phyloP scores from a whole-genome alignment of 768 basidiomycete species.

The Lenzites betulinus region DNA sequence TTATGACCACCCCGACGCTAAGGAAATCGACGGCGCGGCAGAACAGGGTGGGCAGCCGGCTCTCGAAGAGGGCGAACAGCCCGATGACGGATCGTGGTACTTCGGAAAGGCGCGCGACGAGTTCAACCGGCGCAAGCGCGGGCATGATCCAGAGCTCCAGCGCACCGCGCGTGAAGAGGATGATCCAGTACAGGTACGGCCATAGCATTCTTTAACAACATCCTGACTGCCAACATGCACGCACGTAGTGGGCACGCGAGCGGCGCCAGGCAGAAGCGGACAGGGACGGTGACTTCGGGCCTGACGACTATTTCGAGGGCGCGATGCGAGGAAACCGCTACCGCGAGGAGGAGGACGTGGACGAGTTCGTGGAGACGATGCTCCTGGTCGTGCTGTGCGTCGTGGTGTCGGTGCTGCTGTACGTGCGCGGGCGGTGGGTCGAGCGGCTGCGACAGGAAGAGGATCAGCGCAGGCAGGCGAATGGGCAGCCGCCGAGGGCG shows the following conservation, averaged over 20 bases:
- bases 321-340: constrained; percentile 54
- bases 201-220: constrained; percentile 4
- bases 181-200: constrained; percentile 65
- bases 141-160: constrained; percentile 34
- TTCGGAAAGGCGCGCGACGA: constrained; percentile 82
- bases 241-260: constrained; percentile 72
- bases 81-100: constrained; percentile 60
- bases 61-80: constrained; percentile 28
- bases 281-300: constrained; percentile 71
- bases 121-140: constrained; percentile 57
- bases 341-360: constrained; percentile 55
- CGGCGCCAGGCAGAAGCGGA: constrained; percentile 72
- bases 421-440: constrained; percentile 76
- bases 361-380: constrained; percentile 82
- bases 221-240: not conserved
- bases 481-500: constrained; percentile 21
- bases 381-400: constrained; percentile 74
- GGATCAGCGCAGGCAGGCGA: constrained; percentile 38
- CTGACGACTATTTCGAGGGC: constrained; percentile 83
- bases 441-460: constrained; percentile 71
- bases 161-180: constrained; percentile 52
- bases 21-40: constrained; percentile 25
- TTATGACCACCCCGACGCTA: constrained; percentile 18
- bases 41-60: constrained; percentile 2
- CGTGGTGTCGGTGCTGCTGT: constrained; percentile 72